phyloP scores from a whole-genome alignment of 345 rosid species.

The Excoecaria agallocha region DNA sequence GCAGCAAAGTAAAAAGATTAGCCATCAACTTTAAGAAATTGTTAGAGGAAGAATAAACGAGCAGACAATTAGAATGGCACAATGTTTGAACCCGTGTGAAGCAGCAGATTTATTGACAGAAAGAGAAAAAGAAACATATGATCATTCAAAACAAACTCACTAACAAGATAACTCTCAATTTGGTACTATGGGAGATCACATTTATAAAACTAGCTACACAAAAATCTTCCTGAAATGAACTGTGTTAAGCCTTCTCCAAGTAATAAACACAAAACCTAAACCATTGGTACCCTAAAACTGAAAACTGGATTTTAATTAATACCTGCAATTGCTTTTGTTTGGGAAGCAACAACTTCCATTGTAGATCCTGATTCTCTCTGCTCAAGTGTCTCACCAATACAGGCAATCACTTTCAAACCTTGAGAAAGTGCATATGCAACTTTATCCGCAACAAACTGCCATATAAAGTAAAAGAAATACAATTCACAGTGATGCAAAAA shows the following conservation, averaged over 20 bases:
- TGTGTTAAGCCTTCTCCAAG: neutral
- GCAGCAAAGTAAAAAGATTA: constrained; percentile 17
- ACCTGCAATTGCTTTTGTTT: constrained; percentile 75
- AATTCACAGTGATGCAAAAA: neutral
- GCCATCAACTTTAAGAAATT: neutral
- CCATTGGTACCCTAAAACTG: neutral
- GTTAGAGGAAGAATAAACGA: neutral
- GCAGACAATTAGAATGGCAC: neutral
- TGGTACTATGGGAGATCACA: neutral
- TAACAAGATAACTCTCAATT: neutral
- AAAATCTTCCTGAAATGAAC: neutral
- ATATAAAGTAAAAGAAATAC: constrained; percentile 1
- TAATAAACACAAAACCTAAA: neutral
- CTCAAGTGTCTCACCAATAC: constrained; percentile 74
- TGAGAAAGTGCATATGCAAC: constrained; percentile 58
- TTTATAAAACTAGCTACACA: neutral
- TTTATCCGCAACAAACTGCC: constrained; percentile 71
- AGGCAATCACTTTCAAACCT: constrained; percentile 72
- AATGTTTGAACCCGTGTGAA: neutral
- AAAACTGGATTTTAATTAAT: constrained; percentile 6
- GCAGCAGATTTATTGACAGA: neutral
- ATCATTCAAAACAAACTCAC: neutral
- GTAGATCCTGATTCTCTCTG: constrained; percentile 76
- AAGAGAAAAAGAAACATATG: neutral
- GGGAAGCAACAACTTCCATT: constrained; percentile 61